Conservation (phyloP, 2,329 filamentous ascomycete species). For the Metarhizium anisopliae region DNA sequence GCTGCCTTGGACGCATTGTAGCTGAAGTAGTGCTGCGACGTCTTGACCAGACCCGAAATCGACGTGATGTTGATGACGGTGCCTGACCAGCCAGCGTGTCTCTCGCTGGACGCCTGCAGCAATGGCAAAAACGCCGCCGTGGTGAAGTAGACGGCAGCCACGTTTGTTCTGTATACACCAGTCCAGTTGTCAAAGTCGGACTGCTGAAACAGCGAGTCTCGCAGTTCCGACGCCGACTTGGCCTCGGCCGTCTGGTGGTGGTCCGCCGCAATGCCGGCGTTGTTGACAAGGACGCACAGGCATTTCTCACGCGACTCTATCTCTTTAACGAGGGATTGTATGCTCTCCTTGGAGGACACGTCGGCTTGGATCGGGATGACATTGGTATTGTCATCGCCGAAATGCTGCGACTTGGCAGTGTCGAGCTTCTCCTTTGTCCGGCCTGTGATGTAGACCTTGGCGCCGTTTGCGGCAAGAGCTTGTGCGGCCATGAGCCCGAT, state of each 20-base stretch:
- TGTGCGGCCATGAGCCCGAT: conserved; percentile 63
- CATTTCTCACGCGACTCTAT: conserved; percentile 45
- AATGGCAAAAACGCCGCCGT: conserved; percentile 55
- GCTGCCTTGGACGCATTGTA: conserved; percentile 59
- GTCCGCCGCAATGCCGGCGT: conserved; percentile 53
- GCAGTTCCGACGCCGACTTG: conserved; percentile 41
- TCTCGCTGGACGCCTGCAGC: conserved; percentile 41
- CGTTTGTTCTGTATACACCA: conserved; percentile 65
- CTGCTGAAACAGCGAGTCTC: conserved; percentile 58
- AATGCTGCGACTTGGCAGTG: conserved; percentile 47
- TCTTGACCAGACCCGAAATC: conserved; percentile 56
- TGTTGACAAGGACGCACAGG: conserved; percentile 60
- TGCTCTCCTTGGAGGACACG: conserved; percentile 52
- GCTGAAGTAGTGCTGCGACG: conserved; percentile 54
- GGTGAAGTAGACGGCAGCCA: conserved; percentile 58
- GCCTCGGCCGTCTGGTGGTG: conserved; percentile 45
- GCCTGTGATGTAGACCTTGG: conserved; percentile 63
- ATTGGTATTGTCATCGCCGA: conserved; percentile 41
- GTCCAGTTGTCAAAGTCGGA: conserved; percentile 62
- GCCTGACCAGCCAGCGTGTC: conserved; percentile 38
- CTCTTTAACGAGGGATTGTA: conserved; percentile 48
- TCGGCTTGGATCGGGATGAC: conserved; percentile 54
- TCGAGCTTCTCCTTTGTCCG: conserved; percentile 55
- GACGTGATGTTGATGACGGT: conserved; percentile 62
- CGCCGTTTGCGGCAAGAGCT: conserved; percentile 57